Evolutionary conservation across 805 yeast genomes (phyloP).

Genomic region (Alloascoidea hylecoeti): DNA sequence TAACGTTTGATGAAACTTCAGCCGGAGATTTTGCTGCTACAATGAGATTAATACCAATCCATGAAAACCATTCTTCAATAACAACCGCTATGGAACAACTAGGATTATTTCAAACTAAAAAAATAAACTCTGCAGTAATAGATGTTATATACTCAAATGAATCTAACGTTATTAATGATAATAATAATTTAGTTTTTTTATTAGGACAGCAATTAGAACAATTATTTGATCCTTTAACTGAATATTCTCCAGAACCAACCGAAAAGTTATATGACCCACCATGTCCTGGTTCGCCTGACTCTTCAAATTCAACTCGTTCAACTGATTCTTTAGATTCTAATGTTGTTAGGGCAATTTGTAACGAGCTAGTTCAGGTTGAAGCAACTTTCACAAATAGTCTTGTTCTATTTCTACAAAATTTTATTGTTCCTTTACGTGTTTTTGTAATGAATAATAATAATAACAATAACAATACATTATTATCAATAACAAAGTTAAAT

Average conservation of each 20-base stretch:
- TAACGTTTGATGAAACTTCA: slow-evolving; percentile 50
- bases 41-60: slow-evolving; percentile 38
- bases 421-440: slow-evolving; percentile 65
- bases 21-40: slow-evolving; percentile 68
- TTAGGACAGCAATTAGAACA: slow-evolving; percentile 82
- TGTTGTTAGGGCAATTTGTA: slow-evolving; percentile 35
- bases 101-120: slow-evolving; percentile 41
- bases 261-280: slow-evolving; percentile 55
- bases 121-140: slow-evolving; percentile 36
- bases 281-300: slow-evolving; percentile 4
- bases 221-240: slow-evolving; percentile 77
- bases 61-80: slow-evolving; percentile 20
- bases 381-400: slow-evolving; percentile 58
- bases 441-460: slow-evolving; percentile 30
- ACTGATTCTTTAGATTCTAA: neutral
- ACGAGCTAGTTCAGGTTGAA: slow-evolving; percentile 60
- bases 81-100: neutral
- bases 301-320: neutral
- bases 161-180: slow-evolving; percentile 38
- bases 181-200: slow-evolving; percentile 61
- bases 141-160: slow-evolving; percentile 64
- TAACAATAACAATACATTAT: slow-evolving; percentile 13
- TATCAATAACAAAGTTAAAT: slow-evolving; percentile 54
- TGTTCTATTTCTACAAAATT: slow-evolving; percentile 64
- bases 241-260: slow-evolving; percentile 84